Evolutionary conservation across 73 alveolate species (phyloP).

Genomic region (Symbiodinium natans): DNA sequence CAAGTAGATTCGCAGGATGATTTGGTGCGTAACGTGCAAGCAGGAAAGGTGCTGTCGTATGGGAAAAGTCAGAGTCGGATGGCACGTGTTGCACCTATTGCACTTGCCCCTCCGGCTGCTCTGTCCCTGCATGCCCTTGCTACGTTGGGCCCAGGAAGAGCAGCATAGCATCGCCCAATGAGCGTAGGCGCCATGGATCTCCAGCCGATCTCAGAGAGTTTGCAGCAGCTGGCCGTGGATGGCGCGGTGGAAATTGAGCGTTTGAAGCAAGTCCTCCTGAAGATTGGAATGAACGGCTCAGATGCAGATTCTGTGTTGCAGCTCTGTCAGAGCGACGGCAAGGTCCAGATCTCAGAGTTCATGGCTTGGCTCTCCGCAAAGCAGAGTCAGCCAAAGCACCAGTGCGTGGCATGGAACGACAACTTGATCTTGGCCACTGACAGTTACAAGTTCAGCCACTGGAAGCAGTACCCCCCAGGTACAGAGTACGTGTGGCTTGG

Average conservation of each 20-base stretch:
- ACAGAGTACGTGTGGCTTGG: conserved; percentile 44
- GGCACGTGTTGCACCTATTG: too few relatives aligned
- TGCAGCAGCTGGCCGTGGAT: conserved; percentile 18
- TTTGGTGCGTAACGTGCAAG: too few relatives aligned
- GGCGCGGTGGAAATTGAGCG: conserved; percentile 16
- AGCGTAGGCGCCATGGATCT: neutral
- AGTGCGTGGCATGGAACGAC: conserved; percentile 10
- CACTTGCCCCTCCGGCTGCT: too few relatives aligned
- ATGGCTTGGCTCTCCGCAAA: conserved; percentile 11
- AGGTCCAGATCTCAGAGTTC: conserved; percentile 8
- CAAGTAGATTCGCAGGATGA: too few relatives aligned
- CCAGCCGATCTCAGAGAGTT: neutral
- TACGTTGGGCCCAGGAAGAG: neutral
- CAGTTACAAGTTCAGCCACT: conserved; percentile 55
- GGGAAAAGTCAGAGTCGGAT: too few relatives aligned
- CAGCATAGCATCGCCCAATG: neutral
- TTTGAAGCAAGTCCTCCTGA: conserved; percentile 7
- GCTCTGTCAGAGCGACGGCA: neutral
- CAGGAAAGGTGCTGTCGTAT: too few relatives aligned
- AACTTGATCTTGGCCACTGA: conserved; percentile 94
- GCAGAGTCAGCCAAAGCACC: neutral
- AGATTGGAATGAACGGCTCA: conserved; percentile 12
- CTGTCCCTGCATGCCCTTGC: neutral
- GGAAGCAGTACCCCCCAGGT: conserved; percentile 85
- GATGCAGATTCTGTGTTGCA: conserved; percentile 8